Conservation (phyloP, 176 grass and related monocot genomes). For the Carex myosuroides region DNA sequence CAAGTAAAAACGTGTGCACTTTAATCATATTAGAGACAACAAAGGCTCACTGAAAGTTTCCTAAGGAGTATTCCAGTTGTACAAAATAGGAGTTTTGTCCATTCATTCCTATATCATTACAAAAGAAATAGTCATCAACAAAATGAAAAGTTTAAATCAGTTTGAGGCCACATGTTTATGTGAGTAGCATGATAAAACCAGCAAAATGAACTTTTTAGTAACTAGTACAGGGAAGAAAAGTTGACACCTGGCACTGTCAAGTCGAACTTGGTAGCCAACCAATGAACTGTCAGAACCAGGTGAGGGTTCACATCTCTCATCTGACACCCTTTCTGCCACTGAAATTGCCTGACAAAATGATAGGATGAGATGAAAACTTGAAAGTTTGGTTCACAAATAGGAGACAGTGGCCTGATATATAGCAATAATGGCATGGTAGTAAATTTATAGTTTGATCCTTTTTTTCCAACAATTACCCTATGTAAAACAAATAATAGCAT, state of each 20-base stretch:
- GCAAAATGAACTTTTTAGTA: conserved; percentile 18
- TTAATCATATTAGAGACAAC: background rate
- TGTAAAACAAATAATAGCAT: background rate
- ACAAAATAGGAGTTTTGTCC: conserved; percentile 88
- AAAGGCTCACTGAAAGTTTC: conserved; percentile 70
- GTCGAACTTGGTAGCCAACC: conserved; percentile 96
- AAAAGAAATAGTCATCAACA: conserved; percentile 4
- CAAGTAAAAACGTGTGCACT: background rate
- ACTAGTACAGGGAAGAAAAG: conserved; percentile 26
- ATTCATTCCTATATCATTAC: conserved; percentile 59
- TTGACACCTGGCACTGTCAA: conserved; percentile 73
- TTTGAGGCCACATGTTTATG: background rate
- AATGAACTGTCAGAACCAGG: conserved; percentile 79
- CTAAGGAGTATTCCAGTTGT: conserved; percentile 97
- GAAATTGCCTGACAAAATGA: conserved; percentile 71
- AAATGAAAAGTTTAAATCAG: background rate
- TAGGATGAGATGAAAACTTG: background rate
- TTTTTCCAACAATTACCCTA: background rate
- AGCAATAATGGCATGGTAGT: background rate
- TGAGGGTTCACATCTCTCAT: conserved; percentile 93
- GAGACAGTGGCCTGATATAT: background rate
- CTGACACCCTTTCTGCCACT: conserved; percentile 91
- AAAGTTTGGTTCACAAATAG: background rate
- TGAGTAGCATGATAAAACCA: conserved; percentile 7
- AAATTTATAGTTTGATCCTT: background rate